These are phyloP conservation scores for Spatholobus suberectus DNA, from an alignment of 306 rosid genomes.

Conservation along the genomic window DNA sequence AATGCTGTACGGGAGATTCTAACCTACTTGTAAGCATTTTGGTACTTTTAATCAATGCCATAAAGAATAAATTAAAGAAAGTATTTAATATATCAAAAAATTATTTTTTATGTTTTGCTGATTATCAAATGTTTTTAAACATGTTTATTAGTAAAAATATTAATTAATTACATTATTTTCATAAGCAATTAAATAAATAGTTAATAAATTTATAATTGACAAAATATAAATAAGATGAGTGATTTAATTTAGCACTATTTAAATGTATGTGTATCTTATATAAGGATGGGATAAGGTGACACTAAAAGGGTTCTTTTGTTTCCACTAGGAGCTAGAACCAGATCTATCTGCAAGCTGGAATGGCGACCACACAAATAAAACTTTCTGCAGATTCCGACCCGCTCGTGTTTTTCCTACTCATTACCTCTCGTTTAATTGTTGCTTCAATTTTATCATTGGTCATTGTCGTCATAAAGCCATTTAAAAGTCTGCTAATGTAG, in stretches of 20 bases:
- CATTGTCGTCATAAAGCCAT: neutral
- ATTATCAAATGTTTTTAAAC: too few species aligned
- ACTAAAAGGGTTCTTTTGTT: neutral
- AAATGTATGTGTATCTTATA: neutral
- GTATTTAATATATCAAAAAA: neutral
- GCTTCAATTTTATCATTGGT: neutral
- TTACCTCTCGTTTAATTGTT: neutral
- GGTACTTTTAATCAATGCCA: neutral
- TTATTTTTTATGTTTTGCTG: too few species aligned
- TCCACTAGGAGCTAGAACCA: neutral
- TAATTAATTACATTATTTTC: neutral
- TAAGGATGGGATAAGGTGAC: neutral
- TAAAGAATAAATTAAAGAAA: neutral
- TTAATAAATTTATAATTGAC: neutral
- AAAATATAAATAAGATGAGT: neutral
- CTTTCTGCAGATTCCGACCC: neutral
- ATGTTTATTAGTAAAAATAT: neutral
- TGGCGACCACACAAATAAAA: neutral
- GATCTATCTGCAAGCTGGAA: neutral
- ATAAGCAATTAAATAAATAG: neutral
- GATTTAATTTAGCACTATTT: neutral
- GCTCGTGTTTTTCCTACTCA: neutral
- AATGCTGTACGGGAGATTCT: conserved; percentile 18
- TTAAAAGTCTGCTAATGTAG: neutral
- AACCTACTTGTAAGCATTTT: neutral